A percentile compares a stretch with the other conserved stretches of the same genome.
phyloP scores from a whole-genome alignment of 306 rosid genomes.

The Quillaja saponaria region DNA sequence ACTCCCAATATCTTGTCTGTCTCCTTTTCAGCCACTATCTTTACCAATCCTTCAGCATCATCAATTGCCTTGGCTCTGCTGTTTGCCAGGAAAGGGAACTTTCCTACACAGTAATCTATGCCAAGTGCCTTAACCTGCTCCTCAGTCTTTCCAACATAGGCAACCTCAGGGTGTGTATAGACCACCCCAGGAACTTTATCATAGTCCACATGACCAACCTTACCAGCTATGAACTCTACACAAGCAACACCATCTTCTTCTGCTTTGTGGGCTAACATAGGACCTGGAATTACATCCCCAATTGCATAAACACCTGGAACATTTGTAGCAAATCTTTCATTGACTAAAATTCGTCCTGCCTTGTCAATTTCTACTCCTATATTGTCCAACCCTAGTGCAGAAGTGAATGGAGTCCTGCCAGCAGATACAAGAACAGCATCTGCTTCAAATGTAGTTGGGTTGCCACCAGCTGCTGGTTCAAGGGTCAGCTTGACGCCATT shows the following conservation, averaged over 20 bases:
- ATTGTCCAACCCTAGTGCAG: conserved; percentile 80
- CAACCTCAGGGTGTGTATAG: conserved; percentile 94
- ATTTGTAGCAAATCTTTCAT: conserved; percentile 74
- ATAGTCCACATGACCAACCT: conserved; percentile 94
- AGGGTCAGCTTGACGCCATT: conserved; percentile 85
- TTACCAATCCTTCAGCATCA: conserved; percentile 90
- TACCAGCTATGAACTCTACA: conserved; percentile 95
- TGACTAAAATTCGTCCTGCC: conserved; percentile 74
- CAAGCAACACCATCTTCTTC: conserved; percentile 99
- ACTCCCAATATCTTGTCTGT: conserved; percentile 98
- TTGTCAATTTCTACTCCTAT: conserved; percentile 89
- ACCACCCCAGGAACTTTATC: conserved; percentile 99
- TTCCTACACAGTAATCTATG: conserved; percentile 79
- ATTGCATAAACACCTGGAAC: conserved; percentile 84
- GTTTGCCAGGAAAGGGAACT: conserved; percentile 94
- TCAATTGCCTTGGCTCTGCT: conserved; percentile 99
- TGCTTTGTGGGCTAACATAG: conserved; percentile 98
- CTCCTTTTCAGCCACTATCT: conserved; percentile 88
- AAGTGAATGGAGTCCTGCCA: conserved; percentile 87
- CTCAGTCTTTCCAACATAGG: conserved; percentile 92
- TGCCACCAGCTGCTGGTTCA: conserved; percentile 97
- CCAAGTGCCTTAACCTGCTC: conserved; percentile 87
- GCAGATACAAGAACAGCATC: conserved; percentile 98
- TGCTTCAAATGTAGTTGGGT: conserved; percentile 69
- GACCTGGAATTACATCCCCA: conserved; percentile 98